These are phyloP conservation scores for Populus trichocarpa DNA, from an alignment of 441 rosid genomes.

Conservation along the genomic window DNA sequence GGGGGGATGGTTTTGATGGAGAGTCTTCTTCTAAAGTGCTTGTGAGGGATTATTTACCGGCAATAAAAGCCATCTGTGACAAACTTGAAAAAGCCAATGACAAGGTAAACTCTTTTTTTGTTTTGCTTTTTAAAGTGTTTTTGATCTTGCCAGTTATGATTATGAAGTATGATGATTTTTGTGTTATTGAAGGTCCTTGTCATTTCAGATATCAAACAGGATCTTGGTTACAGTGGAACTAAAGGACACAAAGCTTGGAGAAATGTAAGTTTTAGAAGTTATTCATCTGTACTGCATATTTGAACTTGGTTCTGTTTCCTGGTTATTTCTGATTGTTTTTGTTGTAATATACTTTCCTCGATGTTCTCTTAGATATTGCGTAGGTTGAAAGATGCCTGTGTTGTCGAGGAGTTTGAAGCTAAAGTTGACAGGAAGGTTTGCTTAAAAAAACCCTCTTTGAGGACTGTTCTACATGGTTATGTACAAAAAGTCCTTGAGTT, in stretches of 20 bases:
- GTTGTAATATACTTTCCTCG: not conserved
- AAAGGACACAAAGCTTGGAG: slow-evolving; percentile 31
- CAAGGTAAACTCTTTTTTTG: slow-evolving; percentile 42
- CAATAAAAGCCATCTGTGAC: slow-evolving; percentile 41
- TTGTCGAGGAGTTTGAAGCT: slow-evolving; percentile 45
- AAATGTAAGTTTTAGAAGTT: slow-evolving; percentile 14
- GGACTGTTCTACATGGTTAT: not conserved
- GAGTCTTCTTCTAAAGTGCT: no score
- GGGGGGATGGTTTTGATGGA: no score
- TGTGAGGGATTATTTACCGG: no score
- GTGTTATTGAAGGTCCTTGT: slow-evolving; percentile 26
- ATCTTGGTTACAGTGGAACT: slow-evolving; percentile 30
- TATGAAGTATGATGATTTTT: slow-evolving; percentile 7
- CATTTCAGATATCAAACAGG: slow-evolving; percentile 29
- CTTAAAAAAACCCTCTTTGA: not conserved
- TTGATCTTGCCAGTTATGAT: not conserved
- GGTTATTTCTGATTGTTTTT: slow-evolving; percentile 1
- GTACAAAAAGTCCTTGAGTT: slow-evolving; percentile 1
- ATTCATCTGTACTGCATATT: not conserved
- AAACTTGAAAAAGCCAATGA: slow-evolving; percentile 78
- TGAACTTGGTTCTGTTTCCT: not conserved
- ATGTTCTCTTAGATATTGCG: slow-evolving; percentile 31
- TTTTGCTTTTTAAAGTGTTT: not conserved
- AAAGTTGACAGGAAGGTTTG: slow-evolving; percentile 30
- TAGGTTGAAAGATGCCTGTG: not conserved